Evolutionary conservation across 805 yeast genomes (phyloP), one percentile per base, ranked within the genome.

Genomic region (Grigorovia transvaalensis): DNA sequence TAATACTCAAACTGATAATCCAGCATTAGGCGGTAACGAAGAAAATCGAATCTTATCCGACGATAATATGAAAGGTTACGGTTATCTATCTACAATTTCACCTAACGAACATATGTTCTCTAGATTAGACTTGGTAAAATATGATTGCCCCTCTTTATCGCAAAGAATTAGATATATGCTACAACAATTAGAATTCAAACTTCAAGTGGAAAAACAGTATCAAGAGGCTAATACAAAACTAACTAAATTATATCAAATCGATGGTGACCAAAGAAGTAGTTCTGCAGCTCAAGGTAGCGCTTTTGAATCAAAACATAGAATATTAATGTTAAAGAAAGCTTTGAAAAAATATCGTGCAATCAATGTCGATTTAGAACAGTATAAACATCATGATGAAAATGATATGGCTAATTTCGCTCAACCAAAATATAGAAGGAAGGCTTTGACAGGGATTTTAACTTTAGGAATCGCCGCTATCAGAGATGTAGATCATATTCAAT

Each of bases 131-230:
- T 74, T 93, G 52, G 77, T 88, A 64, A 89, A 89, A 60, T 89
- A 88, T 63, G 97, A 93, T 61, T 87, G 96, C 59, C 96, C 97
- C 0, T 87, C 95, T 0, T 72, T 93, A 58, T 96, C 97, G 11
- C 96, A 93, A 61, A 80, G 93, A 56, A 93, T 93, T 62, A 96
- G 88, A 69, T 83, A 87, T 60, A 90, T 93, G 98, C 77, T 91
- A 51, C 97, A 90, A 70, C 95, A 89, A 68, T 75, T 93, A 54
- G 96, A 90, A 65, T 89, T 91, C 68, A 93, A 93, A 69, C 75
- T 91, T 46, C 93, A 91, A 63, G 95, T 91, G 42, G 99, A 93
- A 67, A 82, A 87, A 59, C 96, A 93, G 69, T 93, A 91, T 69
- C 82, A 84, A 60, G 91, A 84, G 57, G 98, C 97, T 6, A 89